phyloP scores from a whole-genome alignment of 495 filamentous ascomycete species.

The Tuber calosporum region DNA sequence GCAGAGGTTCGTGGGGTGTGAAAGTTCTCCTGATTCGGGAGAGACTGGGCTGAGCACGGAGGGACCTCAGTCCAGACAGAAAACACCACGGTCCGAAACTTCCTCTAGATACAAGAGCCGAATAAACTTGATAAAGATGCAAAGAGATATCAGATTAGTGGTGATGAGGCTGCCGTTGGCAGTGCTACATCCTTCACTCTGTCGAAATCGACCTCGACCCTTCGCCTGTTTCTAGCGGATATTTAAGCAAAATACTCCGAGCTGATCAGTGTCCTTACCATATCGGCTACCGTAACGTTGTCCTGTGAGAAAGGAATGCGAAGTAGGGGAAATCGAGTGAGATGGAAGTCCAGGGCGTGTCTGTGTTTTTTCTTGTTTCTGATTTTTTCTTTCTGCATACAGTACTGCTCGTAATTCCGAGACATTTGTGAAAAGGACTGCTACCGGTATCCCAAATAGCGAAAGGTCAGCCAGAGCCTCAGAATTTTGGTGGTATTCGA shows the following conservation, averaged over 20 bases:
- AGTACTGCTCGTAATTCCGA: background rate
- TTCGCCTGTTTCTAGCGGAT: background rate
- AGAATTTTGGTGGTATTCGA: background rate
- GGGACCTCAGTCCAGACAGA: conserved; percentile 11
- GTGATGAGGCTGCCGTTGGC: background rate
- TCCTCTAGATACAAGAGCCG: background rate
- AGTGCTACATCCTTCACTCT: background rate
- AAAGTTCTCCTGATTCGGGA: conserved; percentile 23
- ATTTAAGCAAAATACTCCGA: background rate
- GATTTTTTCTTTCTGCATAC: background rate
- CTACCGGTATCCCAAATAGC: background rate
- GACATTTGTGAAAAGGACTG: background rate
- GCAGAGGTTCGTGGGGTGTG: background rate
- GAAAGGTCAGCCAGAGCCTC: background rate
- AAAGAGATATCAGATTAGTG: background rate
- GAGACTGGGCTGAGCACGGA: conserved; percentile 14
- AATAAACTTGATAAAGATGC: background rate
- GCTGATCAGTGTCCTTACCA: background rate
- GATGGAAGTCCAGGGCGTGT: background rate
- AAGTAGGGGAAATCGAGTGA: background rate
- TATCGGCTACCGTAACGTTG: background rate
- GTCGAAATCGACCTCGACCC: background rate
- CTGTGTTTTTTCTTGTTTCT: background rate
- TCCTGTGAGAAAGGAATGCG: background rate
- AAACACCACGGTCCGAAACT: conserved; percentile 26